Conservation (phyloP, 345 rosid species). For the Camelina laxa region DNA sequence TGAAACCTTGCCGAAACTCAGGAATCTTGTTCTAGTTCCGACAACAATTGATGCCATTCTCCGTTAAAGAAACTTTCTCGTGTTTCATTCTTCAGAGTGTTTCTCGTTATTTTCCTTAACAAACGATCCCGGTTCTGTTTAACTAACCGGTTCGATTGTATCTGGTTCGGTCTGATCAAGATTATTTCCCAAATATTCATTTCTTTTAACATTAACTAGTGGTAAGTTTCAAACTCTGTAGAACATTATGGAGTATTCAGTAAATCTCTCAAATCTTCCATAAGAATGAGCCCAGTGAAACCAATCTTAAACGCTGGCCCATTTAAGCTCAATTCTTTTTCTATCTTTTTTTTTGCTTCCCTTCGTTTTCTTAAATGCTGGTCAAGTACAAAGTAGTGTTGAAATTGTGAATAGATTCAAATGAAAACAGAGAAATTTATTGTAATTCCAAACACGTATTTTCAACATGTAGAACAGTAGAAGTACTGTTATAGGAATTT, state of each 20-base stretch:
- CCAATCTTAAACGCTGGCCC: not conserved
- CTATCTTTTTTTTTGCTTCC: not conserved
- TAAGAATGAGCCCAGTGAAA: not conserved
- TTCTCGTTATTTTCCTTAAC: not conserved
- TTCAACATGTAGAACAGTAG: slow-evolving; percentile 25
- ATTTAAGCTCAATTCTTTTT: not conserved
- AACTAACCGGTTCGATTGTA: not conserved
- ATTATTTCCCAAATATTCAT: too few species aligned
- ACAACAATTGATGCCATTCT: slow-evolving; percentile 33
- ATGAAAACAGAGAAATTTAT: not conserved
- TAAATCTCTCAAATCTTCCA: not conserved
- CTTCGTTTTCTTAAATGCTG: not conserved
- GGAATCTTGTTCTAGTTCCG: slow-evolving; percentile 44
- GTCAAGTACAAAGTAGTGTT: not conserved
- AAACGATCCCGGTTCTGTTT: slow-evolving; percentile 17
- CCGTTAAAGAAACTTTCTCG: not conserved
- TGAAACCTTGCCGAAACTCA: slow-evolving; percentile 39
- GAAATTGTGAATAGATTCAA: not conserved
- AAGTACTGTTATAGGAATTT: not conserved
- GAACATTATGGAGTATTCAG: not conserved
- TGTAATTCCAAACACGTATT: not conserved
- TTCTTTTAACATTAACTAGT: not conserved
- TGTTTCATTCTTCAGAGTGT: not conserved
- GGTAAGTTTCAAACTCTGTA: not conserved
- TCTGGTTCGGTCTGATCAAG: not conserved